Evolutionary conservation across 176 grass and related monocot species (phyloP).

Genomic region (Phoenix dactylifera): DNA sequence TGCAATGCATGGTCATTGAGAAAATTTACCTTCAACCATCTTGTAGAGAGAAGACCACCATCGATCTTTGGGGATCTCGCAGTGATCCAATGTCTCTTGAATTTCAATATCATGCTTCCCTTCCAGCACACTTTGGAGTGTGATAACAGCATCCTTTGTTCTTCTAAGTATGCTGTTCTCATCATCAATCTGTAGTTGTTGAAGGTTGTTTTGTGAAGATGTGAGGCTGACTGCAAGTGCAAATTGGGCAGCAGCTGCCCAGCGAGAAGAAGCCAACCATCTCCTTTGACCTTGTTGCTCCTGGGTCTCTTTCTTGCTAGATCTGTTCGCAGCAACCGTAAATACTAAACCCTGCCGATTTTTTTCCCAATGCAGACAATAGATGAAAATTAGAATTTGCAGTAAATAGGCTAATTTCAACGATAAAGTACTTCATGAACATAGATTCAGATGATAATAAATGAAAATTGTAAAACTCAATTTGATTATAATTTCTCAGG

Average conservation of each 20-base stretch:
- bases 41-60: slow-evolving; percentile 99
- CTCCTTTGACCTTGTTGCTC: slow-evolving; percentile 59
- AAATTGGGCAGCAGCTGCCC: slow-evolving; percentile 78
- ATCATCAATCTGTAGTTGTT: slow-evolving; percentile 49
- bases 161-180: slow-evolving; percentile 67
- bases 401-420: too few species aligned
- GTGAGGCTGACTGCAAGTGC: slow-evolving; percentile 65
- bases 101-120: slow-evolving; percentile 77
- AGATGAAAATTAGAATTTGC: too few species aligned
- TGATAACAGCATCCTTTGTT: slow-evolving; percentile 88
- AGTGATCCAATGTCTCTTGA: slow-evolving; percentile 55
- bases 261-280: slow-evolving; percentile 79
- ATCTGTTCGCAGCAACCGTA: slow-evolving; percentile 50
- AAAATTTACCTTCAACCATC: slow-evolving; percentile 71
- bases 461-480: too few species aligned
- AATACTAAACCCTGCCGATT: slow-evolving; percentile 54
- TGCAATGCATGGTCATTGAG: too few species aligned
- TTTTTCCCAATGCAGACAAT: slow-evolving; percentile 15
- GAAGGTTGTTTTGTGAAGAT: slow-evolving; percentile 78
- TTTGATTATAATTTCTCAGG: too few species aligned
- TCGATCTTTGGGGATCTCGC: slow-evolving; percentile 52
- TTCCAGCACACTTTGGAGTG: slow-evolving; percentile 75
- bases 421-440: too few species aligned
- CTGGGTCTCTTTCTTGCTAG: slow-evolving; percentile 52
- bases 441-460: too few species aligned